Percentiles rank a stretch among this genome's conserved stretches.
phyloP scores from a whole-genome alignment of 2,329 filamentous ascomycete species.

The Sphaceloma murrayae region DNA sequence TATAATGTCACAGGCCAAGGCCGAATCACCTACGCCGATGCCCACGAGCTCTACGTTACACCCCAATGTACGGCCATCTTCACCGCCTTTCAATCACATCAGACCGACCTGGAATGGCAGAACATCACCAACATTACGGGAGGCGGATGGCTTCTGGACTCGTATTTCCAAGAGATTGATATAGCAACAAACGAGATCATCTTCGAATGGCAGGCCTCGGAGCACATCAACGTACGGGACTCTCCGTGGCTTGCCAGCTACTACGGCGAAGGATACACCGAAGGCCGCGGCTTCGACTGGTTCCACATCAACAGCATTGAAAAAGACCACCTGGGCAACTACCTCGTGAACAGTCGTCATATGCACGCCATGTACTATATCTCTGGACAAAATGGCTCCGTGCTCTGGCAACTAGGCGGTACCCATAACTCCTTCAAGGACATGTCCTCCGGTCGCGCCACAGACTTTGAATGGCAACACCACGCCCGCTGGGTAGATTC shows the following conservation, averaged over 20 bases:
- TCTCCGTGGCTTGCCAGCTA: not conserved
- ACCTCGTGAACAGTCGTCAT: slow-evolving; percentile 44
- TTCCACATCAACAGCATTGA: slow-evolving; percentile 48
- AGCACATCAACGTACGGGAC: slow-evolving; percentile 29
- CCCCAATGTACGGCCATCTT: slow-evolving; percentile 21
- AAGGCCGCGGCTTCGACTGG: slow-evolving; percentile 31
- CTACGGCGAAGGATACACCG: not conserved
- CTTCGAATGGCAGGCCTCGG: slow-evolving; percentile 38
- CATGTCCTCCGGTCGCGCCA: slow-evolving; percentile 20
- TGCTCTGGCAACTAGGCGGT: slow-evolving; percentile 41
- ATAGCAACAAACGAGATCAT: slow-evolving; percentile 33
- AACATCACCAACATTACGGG: slow-evolving; percentile 11
- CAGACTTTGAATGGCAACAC: slow-evolving; percentile 23
- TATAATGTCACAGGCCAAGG: slow-evolving; percentile 26
- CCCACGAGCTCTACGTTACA: slow-evolving; percentile 38
- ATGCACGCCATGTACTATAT: slow-evolving; percentile 40
- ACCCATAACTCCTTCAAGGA: slow-evolving; percentile 22
- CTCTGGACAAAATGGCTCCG: slow-evolving; percentile 35
- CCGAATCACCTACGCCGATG: slow-evolving; percentile 32
- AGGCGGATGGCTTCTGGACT: slow-evolving; percentile 28
- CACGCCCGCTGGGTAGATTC: slow-evolving; percentile 24
- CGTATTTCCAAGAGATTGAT: slow-evolving; percentile 37
- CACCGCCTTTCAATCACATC: slow-evolving; percentile 11
- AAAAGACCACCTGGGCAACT: slow-evolving; percentile 42
- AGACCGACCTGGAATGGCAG: not conserved